Evolutionary conservation across 768 basidiomycete species (phyloP).

Genomic region (Rickenella mellea): DNA sequence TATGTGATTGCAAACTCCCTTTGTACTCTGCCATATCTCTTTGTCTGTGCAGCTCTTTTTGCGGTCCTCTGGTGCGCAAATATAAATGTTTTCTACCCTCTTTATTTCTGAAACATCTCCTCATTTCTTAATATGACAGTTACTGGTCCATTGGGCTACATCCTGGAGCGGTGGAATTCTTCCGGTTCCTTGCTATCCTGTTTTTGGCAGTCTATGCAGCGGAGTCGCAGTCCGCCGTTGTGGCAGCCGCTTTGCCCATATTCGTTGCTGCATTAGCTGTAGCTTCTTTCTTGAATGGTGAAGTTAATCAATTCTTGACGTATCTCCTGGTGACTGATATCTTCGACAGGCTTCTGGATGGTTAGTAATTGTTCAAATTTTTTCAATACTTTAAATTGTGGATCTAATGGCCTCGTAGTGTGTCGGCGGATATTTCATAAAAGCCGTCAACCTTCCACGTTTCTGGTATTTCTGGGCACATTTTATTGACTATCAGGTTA

Average conservation of each 20-base stretch:
- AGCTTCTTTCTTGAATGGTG: slow-evolving; percentile 40
- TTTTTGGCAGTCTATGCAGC: slow-evolving; percentile 45
- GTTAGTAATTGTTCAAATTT: slow-evolving; percentile 30
- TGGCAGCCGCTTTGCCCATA: slow-evolving; percentile 43
- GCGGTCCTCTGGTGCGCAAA: slow-evolving; percentile 37
- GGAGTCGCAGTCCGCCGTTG: slow-evolving; percentile 37
- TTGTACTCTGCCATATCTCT: slow-evolving; percentile 45
- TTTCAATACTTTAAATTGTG: slow-evolving; percentile 1
- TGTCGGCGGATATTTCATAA: slow-evolving; percentile 30
- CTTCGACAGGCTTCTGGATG: slow-evolving; percentile 63
- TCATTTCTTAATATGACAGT: too few relatives aligned
- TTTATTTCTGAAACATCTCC: too few relatives aligned
- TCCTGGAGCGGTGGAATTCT: slow-evolving; percentile 36
- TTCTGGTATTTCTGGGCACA: slow-evolving; percentile 54
- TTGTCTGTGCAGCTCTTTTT: slow-evolving; percentile 38
- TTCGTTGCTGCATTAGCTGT: slow-evolving; percentile 54
- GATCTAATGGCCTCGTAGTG: slow-evolving; percentile 2
- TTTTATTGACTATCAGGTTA: slow-evolving; percentile 45
- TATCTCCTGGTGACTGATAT: too few relatives aligned
- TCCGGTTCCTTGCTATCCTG: slow-evolving; percentile 44
- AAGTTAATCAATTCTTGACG: too few relatives aligned
- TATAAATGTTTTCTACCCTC: too few relatives aligned
- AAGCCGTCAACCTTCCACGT: slow-evolving; percentile 39
- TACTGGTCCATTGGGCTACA: slow-evolving; percentile 34
- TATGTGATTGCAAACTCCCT: slow-evolving; percentile 47